Conservation (phyloP, 2,329 filamentous ascomycete species). For the Cordyceps fumosorosea region DNA sequence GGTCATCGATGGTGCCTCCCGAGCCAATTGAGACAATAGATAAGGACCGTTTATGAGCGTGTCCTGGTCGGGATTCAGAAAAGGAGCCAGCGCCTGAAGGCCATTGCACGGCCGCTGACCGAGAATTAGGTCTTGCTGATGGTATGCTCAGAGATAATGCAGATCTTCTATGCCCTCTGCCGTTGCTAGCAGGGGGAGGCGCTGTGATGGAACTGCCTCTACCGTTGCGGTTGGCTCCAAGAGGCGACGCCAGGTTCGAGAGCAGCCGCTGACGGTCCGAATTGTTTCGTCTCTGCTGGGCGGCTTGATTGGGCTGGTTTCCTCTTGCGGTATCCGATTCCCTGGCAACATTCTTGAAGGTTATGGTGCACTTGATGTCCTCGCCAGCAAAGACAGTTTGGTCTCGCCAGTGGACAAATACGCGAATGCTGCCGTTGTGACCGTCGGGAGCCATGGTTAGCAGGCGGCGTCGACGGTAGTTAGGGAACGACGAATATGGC, state of each 20-base stretch:
- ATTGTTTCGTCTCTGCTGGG: conserved; percentile 21
- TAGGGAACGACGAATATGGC: background rate
- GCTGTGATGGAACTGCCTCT: conserved; percentile 41
- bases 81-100: conserved; percentile 24
- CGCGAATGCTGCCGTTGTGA: conserved; percentile 66
- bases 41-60: conserved; percentile 66
- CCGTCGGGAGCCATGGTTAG: conserved; percentile 43
- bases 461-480: background rate
- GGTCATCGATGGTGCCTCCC: conserved; percentile 41
- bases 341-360: conserved; percentile 78
- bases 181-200: conserved; percentile 31
- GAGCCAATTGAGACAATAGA: conserved; percentile 76
- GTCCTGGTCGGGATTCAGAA: conserved; percentile 32
- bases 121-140: conserved; percentile 36
- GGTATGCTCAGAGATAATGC: conserved; percentile 58
- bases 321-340: conserved; percentile 27
- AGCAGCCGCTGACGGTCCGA: conserved; percentile 31
- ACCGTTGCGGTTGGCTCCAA: conserved; percentile 29
- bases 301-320: conserved; percentile 18
- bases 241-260: conserved; percentile 35
- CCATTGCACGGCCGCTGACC: conserved; percentile 44
- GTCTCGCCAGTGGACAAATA: conserved; percentile 92
- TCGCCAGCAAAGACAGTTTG: conserved; percentile 95
- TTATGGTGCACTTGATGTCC: conserved; percentile 91
- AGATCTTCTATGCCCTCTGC: conserved; percentile 55